Evolutionary conservation across 2,329 filamentous ascomycete species (phyloP), one percentile per base, ranked within the genome.

Genomic region (Penicillium sp.): DNA sequence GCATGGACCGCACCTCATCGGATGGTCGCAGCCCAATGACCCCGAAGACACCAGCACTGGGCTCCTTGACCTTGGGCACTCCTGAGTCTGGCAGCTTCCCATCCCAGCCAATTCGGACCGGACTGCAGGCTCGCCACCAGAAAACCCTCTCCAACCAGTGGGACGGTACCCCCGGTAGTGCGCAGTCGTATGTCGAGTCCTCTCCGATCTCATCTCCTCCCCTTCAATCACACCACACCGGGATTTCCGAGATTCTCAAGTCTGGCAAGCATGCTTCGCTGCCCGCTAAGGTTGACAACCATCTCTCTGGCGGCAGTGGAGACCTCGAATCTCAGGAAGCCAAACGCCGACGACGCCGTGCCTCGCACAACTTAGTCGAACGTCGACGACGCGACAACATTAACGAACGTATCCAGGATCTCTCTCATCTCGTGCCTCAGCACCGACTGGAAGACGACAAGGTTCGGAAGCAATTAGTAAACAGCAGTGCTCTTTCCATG

Each of bases 401-500:
- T 79, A 99, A 99, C 65, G 94, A 99, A 75, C 86, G 94, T 40
- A 99, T 99, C 59, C 93, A 97, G 68, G 94, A 99, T 69, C 82
- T 99, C 7, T 96, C 93, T 68, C 90, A 91, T 66, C 83, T 99
- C 16, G 93, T 99, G 2, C 94, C 94, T 23, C 82, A 87, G 57
- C 94, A 99, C 73, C 87, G 94, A 57, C 81, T 99, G 2, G 94
- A 99, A 67, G 94, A 97, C 69, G 94, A 99, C 75, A 97, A 96
- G 77, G 89, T 97, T 44, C 88, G 92, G 63, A 97, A 97, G 76
- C 87, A 96, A 68, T 87, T 97, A 50, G 86, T 93, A 67, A 97
- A 92, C 69, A 96, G 93, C 57, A 93, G 90, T 1, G 90, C 93
- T 0, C 78, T 97, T 11, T 96, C 92, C 13, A 91, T 91, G 14